phyloP scores from a whole-genome alignment of 495 filamentous ascomycete genomes.

The Podospora appendiculata region DNA sequence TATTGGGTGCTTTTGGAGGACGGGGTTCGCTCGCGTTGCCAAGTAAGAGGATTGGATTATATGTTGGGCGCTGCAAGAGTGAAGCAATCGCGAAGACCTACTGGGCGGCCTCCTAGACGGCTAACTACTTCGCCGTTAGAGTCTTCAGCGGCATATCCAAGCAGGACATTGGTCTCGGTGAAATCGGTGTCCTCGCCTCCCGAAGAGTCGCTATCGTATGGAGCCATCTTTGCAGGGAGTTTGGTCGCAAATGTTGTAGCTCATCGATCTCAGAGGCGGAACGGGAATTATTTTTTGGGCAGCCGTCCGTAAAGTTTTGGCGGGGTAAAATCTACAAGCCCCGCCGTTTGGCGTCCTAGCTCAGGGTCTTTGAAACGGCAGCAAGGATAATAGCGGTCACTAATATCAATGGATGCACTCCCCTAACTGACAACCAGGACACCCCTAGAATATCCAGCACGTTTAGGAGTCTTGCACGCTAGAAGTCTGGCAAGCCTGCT shows the following conservation, averaged over 20 bases:
- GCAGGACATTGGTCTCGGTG: conserved; percentile 80
- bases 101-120: conserved; percentile 80
- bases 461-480: no score
- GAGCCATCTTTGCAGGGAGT: conserved; percentile 51
- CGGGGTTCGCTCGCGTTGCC: no score
- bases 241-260: background rate
- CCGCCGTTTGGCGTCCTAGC: conserved; percentile 8
- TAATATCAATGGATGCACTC: no score
- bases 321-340: conserved; percentile 23
- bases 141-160: conserved; percentile 83
- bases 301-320: conserved; percentile 24
- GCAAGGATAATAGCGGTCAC: background rate
- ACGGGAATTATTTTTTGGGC: conserved; percentile 12
- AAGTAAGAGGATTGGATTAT: background rate
- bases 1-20: background rate
- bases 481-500: no score
- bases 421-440: no score
- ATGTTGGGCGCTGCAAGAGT: background rate
- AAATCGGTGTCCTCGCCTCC: conserved; percentile 61
- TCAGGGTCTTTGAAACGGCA: background rate
- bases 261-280: background rate
- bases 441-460: no score
- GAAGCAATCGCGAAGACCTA: conserved; percentile 37
- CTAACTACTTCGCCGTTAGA: conserved; percentile 78
- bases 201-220: conserved; percentile 81